A percentile compares a stretch with the other conserved stretches of the same genome.
These are phyloP conservation scores for Lodderomyces oxycetoniae DNA, from an alignment of 1,139 yeast genomes.

Conservation along the genomic window DNA sequence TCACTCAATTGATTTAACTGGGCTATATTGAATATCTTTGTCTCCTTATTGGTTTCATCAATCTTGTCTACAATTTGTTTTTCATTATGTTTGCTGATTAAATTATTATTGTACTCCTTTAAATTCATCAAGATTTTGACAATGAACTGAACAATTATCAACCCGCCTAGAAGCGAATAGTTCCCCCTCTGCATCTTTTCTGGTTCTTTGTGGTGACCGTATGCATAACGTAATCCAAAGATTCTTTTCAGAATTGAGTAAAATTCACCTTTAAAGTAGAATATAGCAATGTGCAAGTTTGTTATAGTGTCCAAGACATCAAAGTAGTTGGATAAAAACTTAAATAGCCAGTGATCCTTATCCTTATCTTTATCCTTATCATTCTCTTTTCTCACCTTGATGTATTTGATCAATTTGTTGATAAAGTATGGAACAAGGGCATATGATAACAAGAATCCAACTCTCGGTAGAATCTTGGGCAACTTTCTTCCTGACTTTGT, in stretches of 20 bases:
- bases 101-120: constrained; percentile 25
- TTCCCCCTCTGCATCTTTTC: constrained; percentile 49
- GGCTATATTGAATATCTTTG: constrained; percentile 14
- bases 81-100: constrained; percentile 14
- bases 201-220: constrained; percentile 56
- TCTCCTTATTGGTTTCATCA: constrained; percentile 9
- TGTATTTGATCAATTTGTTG: constrained; percentile 27
- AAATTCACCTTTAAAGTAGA: constrained; percentile 77
- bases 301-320: constrained; percentile 47
- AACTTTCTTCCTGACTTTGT: constrained; percentile 44
- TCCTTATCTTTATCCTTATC: background rate
- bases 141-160: constrained; percentile 58
- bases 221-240: constrained; percentile 74
- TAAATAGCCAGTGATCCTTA: constrained; percentile 11
- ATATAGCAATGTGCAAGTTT: constrained; percentile 72
- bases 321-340: constrained; percentile 31
- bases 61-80: constrained; percentile 6
- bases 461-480: constrained; percentile 45
- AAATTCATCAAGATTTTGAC: constrained; percentile 40
- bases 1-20: constrained; percentile 20
- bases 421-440: constrained; percentile 54
- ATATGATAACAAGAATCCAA: constrained; percentile 52
- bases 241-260: constrained; percentile 73
- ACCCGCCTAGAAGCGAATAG: constrained; percentile 72
- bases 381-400: constrained; percentile 21